Conservation (phyloP, 2,329 filamentous ascomycete species). For the Aspergillus sp. region DNA sequence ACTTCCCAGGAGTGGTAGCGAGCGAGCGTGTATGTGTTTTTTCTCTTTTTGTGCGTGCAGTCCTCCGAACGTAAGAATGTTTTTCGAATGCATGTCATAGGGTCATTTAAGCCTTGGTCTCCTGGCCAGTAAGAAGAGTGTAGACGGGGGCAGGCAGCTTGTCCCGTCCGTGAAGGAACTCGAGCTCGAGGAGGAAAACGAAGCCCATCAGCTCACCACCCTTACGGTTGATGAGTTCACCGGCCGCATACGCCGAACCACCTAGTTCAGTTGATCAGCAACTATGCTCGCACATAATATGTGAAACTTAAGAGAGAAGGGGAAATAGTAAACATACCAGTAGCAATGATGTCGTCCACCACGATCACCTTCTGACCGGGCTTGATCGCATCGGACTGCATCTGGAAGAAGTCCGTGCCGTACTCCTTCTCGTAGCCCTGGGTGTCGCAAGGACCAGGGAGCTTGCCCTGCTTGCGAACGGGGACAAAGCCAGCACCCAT, state of each 20-base stretch:
- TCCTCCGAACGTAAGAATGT: background rate
- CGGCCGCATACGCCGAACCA: constrained; percentile 86
- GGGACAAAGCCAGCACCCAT: constrained; percentile 87
- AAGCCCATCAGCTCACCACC: constrained; percentile 85
- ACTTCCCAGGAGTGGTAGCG: background rate
- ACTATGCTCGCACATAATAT: background rate
- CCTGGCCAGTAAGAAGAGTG: constrained; percentile 74
- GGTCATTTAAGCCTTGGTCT: constrained; percentile 28
- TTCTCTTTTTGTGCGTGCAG: constrained; percentile 1
- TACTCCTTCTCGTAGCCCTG: constrained; percentile 95
- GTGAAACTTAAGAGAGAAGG: background rate
- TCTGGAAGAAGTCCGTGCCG: constrained; percentile 91
- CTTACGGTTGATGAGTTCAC: constrained; percentile 80
- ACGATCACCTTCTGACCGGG: constrained; percentile 86
- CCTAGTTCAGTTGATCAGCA: constrained; percentile 55
- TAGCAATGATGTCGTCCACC: constrained; percentile 98
- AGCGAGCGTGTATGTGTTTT: background rate
- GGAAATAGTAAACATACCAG: constrained; percentile 62
- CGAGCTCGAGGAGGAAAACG: constrained; percentile 93
- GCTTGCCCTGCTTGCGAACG: constrained; percentile 92
- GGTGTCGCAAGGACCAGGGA: constrained; percentile 84
- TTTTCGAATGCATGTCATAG: constrained; percentile 9
- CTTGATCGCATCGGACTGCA: constrained; percentile 84
- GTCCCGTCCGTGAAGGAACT: constrained; percentile 86
- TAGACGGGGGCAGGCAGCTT: constrained; percentile 83